Percentiles rank a stretch among this genome's conserved stretches.
Conservation (phyloP, 2,329 filamentous ascomycete species). For the Talaromyces sp. region DNA sequence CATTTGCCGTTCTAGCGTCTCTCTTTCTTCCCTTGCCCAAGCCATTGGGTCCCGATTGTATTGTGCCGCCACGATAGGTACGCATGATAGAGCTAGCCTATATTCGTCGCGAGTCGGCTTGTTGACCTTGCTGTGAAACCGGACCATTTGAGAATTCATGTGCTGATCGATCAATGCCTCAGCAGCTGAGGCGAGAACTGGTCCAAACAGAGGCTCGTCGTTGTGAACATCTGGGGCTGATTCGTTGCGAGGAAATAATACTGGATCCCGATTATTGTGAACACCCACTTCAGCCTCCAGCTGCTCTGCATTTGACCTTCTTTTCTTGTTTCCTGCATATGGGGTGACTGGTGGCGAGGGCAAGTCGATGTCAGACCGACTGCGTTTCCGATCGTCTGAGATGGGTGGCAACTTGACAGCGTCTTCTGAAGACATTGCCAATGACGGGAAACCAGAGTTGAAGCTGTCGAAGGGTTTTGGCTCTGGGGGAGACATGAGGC, state of each 20-base stretch:
- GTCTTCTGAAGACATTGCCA: slow-evolving; percentile 29
- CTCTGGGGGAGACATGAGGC: slow-evolving; percentile 47
- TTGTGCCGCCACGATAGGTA: slow-evolving; percentile 40
- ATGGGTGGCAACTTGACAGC: slow-evolving; percentile 41
- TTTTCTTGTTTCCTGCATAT: slow-evolving; percentile 41
- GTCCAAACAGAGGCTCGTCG: slow-evolving; percentile 43
- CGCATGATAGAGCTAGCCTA: slow-evolving; percentile 42
- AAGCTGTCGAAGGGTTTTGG: slow-evolving; percentile 52
- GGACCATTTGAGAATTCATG: slow-evolving; percentile 42
- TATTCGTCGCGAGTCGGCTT: slow-evolving; percentile 46
- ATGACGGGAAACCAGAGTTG: slow-evolving; percentile 30
- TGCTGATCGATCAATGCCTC: slow-evolving; percentile 43
- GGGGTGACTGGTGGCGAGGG: slow-evolving; percentile 48
- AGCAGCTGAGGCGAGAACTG: slow-evolving; percentile 32
- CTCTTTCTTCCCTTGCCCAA: slow-evolving; percentile 42
- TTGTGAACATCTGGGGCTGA: slow-evolving; percentile 30
- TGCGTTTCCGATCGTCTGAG: slow-evolving; percentile 40
- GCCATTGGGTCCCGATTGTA: slow-evolving; percentile 46
- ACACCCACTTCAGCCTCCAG: slow-evolving; percentile 29
- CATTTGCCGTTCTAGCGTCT: slow-evolving; percentile 42
- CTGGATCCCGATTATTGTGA: slow-evolving; percentile 36
- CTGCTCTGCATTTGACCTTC: slow-evolving; percentile 34
- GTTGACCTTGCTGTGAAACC: slow-evolving; percentile 41
- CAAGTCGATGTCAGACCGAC: slow-evolving; percentile 43
- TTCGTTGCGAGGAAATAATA: slow-evolving; percentile 43